A percentile compares a stretch with the other conserved stretches of the same genome.
Evolutionary conservation across 345 rosid genomes (phyloP).

Genomic region (Raphanus raphanistrum): DNA sequence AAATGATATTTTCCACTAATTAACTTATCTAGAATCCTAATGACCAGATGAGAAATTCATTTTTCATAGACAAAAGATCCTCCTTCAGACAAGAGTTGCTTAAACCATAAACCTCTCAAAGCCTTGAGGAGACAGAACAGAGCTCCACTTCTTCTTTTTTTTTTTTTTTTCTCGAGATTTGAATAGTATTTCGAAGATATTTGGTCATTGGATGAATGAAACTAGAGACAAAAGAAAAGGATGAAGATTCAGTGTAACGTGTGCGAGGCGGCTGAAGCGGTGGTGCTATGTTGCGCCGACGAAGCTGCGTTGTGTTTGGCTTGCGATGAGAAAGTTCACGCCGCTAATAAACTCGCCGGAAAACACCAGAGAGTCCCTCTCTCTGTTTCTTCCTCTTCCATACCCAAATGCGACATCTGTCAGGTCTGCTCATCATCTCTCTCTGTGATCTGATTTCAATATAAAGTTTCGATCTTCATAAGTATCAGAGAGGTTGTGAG

Average conservation of each 20-base stretch:
- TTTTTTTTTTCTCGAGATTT: neutral
- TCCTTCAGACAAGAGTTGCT: constrained; percentile 27
- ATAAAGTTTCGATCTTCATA: neutral
- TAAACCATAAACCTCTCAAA: constrained; percentile 45
- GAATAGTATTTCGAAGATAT: neutral
- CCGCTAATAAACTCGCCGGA: constrained; percentile 94
- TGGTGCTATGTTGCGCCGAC: constrained; percentile 92
- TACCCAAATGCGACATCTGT: constrained; percentile 94
- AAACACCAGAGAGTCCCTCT: constrained; percentile 94
- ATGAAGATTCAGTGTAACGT: constrained; percentile 99
- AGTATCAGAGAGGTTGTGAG: neutral
- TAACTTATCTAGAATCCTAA: constrained; percentile 27
- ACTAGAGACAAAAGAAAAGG: neutral
- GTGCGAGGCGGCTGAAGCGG: constrained; percentile 90
- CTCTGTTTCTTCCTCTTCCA: constrained; percentile 57
- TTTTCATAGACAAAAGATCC: neutral
- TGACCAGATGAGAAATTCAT: neutral
- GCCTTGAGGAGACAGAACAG: neutral
- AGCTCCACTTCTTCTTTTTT: neutral
- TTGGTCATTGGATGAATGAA: neutral
- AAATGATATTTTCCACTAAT: constrained; percentile 9
- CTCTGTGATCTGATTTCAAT: neutral
- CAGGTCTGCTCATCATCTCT: constrained; percentile 50
- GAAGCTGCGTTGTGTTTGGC: constrained; percentile 96
- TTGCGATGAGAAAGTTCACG: constrained; percentile 89